Evolutionary conservation across 495 filamentous ascomycete species (phyloP).

Genomic region (Neurospora sp.): DNA sequence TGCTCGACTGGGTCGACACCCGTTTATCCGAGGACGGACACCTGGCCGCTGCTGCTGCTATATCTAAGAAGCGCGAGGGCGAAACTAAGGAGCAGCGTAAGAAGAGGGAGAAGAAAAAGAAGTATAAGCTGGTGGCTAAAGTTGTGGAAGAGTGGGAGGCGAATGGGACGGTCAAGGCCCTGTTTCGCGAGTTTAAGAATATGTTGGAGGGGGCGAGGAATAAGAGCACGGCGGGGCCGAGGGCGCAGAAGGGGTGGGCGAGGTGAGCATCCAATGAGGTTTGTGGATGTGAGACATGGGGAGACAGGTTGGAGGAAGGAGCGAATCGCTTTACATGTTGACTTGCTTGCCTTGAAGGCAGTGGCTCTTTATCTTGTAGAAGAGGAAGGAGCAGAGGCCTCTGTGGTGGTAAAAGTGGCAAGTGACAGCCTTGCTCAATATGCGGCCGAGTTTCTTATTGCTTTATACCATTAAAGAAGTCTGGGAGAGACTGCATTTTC

Average conservation of each 20-base stretch:
- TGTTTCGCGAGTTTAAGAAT: slow-evolving; percentile 28
- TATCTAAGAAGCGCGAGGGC: not conserved
- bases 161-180: slow-evolving; percentile 11
- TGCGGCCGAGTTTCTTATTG: not conserved
- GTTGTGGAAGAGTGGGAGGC: slow-evolving; percentile 28
- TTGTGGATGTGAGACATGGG: not conserved
- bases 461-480: not conserved
- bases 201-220: slow-evolving; percentile 27
- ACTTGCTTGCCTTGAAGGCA: not conserved
- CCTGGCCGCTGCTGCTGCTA: slow-evolving; percentile 13
- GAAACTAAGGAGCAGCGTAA: slow-evolving; percentile 33
- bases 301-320: not conserved
- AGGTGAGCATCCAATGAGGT: not conserved
- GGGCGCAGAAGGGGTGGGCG: not conserved
- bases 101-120: slow-evolving; percentile 38
- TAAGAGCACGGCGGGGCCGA: slow-evolving; percentile 16
- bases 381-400: not conserved
- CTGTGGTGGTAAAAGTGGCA: not conserved
- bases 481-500: not conserved
- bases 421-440: not conserved
- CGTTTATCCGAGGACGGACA: slow-evolving; percentile 48
- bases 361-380: not conserved
- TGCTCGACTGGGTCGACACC: slow-evolving; percentile 59
- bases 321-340: not conserved
- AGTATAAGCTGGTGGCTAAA: slow-evolving; percentile 40